Evolutionary conservation across 202 grass and related monocot species (phyloP), one percentile per base, ranked within the genome.

Genomic region (Elaeis oleifera): DNA sequence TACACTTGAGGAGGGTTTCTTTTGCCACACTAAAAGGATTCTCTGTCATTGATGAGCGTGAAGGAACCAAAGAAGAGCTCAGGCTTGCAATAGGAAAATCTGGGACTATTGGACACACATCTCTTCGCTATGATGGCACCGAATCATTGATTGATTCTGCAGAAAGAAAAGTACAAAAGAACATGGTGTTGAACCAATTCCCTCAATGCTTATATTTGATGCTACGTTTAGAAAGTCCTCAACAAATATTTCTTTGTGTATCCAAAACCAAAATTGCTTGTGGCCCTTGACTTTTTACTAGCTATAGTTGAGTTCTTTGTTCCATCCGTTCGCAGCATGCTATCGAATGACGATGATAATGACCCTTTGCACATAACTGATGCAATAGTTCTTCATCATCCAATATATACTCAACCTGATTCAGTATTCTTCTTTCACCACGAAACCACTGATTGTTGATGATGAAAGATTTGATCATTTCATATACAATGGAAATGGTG

Each of bases 161-260:
- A 56, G 87, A 81, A 85, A 74, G 20, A 24, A 68, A 74, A 65
- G 69, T 85, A 60, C 71, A 85, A 65, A 89, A 44, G 62, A 83
- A 79, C 71, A 86, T 74, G 84, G 64, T 54, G 71, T 83, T 49
- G 76, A 96, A 50, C 92, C 87, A 21, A 78, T 72, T 59, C 88
- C 87, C 63, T 89, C 92, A 2, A 97, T 97, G 92, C 84, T 97
- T 69, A 88, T 97, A 74, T 63, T 97, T 31, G 92, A 97, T 91
- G 81, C 84, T 16, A 84, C 74, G 49, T 70, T 97, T 51, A 70
- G 69, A 60, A 97, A 83, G 68, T 67, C 82, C 64, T 86, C 68
- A 6, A 81, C 74, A 24, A 77, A 76, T 68, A 64, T 97, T 58
- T 89, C 71, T 74, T 4, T 97, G 0, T 85, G 88, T 69, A 65